phyloP scores from a whole-genome alignment of 2,329 filamentous ascomycete species.

The Aureobasidium sp. region DNA sequence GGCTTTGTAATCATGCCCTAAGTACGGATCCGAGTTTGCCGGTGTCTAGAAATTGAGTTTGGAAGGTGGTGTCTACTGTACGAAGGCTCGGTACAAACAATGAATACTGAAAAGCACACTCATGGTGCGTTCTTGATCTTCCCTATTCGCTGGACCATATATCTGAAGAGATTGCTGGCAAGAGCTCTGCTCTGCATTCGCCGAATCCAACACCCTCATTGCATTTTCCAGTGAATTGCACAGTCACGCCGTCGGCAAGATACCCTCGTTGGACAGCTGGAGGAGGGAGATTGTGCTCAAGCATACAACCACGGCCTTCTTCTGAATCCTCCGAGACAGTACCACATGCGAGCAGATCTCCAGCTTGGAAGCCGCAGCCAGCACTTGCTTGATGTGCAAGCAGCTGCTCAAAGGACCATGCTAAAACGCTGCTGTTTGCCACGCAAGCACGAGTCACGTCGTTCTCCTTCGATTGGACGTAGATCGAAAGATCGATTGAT shows the following conservation, averaged over 20 bases:
- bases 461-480: conserved; percentile 19
- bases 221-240: conserved; percentile 32
- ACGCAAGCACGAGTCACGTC: conserved; percentile 21
- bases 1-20: not conserved
- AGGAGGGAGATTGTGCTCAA: conserved; percentile 36
- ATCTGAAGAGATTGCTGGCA: conserved; percentile 22
- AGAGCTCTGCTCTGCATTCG: conserved; percentile 33
- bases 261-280: conserved; percentile 31
- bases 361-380: conserved; percentile 36
- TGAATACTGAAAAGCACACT: not conserved
- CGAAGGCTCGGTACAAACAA: not conserved
- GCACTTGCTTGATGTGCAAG: conserved; percentile 38
- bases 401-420: conserved; percentile 43
- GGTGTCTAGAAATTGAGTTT: not conserved
- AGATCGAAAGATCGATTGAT: conserved; percentile 28
- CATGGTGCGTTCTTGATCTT: not conserved
- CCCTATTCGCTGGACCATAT: conserved; percentile 14
- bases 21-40: not conserved
- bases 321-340: conserved; percentile 37
- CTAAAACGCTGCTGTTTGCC: conserved; percentile 34
- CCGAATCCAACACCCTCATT: conserved; percentile 36
- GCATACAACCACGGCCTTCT: conserved; percentile 36
- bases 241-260: conserved; percentile 37
- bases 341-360: conserved; percentile 40
- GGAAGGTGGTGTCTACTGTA: too few relatives aligned